Evolutionary conservation across 2,329 filamentous ascomycete species (phyloP).

Genomic region (Chaetomium sp.): DNA sequence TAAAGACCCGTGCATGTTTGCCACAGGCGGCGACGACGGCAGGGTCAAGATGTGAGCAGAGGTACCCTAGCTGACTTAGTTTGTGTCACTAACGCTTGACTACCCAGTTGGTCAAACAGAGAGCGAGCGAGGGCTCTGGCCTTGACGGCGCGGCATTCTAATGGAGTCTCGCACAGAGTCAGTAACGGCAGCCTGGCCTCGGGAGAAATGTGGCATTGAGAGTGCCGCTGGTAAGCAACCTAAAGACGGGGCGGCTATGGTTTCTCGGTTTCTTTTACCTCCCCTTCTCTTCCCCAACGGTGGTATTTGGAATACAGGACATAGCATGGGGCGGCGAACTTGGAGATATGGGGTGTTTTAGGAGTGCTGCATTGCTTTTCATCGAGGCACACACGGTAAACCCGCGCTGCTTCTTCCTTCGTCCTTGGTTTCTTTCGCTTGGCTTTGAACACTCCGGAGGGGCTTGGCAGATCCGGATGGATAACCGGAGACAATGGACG

Average conservation of each 20-base stretch:
- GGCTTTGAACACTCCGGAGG: not conserved
- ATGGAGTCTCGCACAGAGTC: slow-evolving; percentile 14
- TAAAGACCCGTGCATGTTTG: slow-evolving; percentile 77
- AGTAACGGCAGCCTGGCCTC: slow-evolving; percentile 19
- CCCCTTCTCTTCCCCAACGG: not conserved
- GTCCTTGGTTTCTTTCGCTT: not conserved
- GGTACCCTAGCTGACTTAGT: not conserved
- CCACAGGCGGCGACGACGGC: slow-evolving; percentile 85
- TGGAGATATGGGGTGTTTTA: slow-evolving; percentile 17
- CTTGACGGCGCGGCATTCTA: slow-evolving; percentile 26
- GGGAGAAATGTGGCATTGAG: slow-evolving; percentile 15
- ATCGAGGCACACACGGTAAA: not conserved
- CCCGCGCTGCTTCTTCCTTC: not conserved
- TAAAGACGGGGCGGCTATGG: not conserved
- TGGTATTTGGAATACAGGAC: slow-evolving; percentile 21
- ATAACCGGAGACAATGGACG: not conserved
- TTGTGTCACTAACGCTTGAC: not conserved
- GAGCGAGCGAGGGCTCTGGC: slow-evolving; percentile 33
- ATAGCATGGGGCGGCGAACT: slow-evolving; percentile 31
- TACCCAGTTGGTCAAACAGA: slow-evolving; percentile 40
- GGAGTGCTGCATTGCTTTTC: slow-evolving; percentile 18
- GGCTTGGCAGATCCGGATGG: slow-evolving; percentile 1
- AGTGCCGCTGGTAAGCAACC: not conserved
- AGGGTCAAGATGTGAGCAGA: slow-evolving; percentile 77
- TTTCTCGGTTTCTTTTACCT: not conserved